Conservation (phyloP, 768 basidiomycete species). For the Sporobolomyces phaffii region DNA sequence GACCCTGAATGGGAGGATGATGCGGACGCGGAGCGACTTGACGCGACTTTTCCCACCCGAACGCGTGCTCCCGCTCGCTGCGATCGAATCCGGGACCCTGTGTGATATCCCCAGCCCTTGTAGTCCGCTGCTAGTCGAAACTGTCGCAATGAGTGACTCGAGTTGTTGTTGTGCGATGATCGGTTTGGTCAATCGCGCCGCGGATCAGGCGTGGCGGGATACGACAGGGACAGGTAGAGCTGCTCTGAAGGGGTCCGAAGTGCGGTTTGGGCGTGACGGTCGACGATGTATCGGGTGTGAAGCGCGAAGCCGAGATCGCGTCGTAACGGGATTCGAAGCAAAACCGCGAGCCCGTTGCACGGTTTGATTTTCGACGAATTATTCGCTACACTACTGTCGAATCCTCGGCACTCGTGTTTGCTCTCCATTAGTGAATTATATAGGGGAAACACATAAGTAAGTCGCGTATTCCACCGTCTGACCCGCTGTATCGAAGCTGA, state of each 20-base stretch:
- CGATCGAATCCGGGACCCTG: too few relatives aligned
- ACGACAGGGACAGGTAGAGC: too few relatives aligned
- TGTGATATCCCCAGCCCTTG: too few relatives aligned
- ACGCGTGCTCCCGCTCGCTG: neutral
- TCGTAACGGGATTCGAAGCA: neutral
- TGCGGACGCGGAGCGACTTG: neutral
- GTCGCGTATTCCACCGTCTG: neutral
- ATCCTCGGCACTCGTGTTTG: neutral
- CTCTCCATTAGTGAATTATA: conserved; percentile 13
- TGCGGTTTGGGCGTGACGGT: too few relatives aligned
- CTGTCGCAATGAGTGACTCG: too few relatives aligned
- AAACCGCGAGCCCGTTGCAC: neutral
- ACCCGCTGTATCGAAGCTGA: conserved; percentile 6
- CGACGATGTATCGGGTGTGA: too few relatives aligned
- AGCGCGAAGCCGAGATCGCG: neutral
- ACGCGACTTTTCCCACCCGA: neutral
- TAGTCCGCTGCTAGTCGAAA: too few relatives aligned
- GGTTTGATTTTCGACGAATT: neutral
- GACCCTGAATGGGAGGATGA: too few relatives aligned
- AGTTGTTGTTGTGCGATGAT: too few relatives aligned
- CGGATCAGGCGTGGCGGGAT: too few relatives aligned
- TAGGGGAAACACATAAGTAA: conserved; percentile 15
- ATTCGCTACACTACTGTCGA: neutral
- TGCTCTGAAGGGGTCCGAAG: too few relatives aligned
- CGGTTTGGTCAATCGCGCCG: too few relatives aligned